These are phyloP conservation scores for Cyclotella kingstonii DNA, from an alignment of 108 stramenopile genomes.

Conservation along the genomic window DNA sequence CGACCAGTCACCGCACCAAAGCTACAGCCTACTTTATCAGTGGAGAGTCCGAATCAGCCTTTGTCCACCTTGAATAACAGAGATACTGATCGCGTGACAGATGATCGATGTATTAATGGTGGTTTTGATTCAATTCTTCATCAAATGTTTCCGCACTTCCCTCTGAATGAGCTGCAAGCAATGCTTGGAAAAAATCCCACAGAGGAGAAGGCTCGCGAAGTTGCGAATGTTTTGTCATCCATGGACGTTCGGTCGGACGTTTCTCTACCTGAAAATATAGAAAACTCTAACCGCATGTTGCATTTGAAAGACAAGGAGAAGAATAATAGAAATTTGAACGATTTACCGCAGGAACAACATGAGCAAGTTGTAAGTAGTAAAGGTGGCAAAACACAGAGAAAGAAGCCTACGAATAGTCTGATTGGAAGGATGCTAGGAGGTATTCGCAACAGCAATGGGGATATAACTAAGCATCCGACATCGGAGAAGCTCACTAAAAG, in stretches of 20 bases:
- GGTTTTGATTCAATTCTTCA: constrained; percentile 50
- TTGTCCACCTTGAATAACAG: no score
- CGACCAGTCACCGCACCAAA: constrained; percentile 38
- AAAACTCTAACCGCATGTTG: no score
- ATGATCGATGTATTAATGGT: no score
- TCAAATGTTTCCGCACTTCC: constrained; percentile 69
- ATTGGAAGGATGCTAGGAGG: constrained; percentile 32
- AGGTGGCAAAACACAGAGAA: constrained; percentile 11
- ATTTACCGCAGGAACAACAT: no score
- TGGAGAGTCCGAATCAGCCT: no score
- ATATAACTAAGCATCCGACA: neutral
- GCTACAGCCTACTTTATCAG: no score
- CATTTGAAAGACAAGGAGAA: no score
- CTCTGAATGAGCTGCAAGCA: constrained; percentile 41
- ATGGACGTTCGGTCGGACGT: no score
- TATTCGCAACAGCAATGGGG: constrained; percentile 8
- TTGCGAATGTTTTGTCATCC: constrained; percentile 59
- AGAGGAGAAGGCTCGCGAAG: constrained; percentile 50
- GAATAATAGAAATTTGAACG: no score
- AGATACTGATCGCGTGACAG: no score
- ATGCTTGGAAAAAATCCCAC: constrained; percentile 57
- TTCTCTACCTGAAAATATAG: no score
- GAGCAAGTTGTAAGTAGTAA: no score
- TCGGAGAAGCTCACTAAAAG: neutral
- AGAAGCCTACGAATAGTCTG: constrained; percentile 14